Conservation (phyloP, 192 early-diverging fungal species). For the Anaeromyces robustus region DNA sequence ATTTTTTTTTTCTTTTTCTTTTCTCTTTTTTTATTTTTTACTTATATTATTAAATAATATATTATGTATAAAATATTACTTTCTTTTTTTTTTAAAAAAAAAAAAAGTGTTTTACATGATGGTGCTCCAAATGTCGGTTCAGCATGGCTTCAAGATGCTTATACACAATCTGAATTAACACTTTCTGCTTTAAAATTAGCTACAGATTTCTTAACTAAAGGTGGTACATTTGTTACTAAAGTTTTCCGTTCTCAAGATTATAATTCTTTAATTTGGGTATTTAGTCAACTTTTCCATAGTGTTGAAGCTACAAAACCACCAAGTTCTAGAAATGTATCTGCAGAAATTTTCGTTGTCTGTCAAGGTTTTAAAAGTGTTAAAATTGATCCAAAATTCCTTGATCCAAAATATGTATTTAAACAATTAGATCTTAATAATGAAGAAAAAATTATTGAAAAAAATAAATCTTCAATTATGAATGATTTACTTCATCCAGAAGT, state of each 20-base stretch:
- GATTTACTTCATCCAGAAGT: constrained; percentile 83
- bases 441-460: constrained; percentile 24
- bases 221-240: constrained; percentile 94
- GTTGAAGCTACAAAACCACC: constrained; percentile 98
- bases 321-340: constrained; percentile 93
- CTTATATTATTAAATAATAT: not conserved
- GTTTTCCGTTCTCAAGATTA: constrained; percentile 98
- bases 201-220: constrained; percentile 75
- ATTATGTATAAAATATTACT: not conserved
- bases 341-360: constrained; percentile 99
- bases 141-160: constrained; percentile 94
- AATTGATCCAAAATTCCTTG: constrained; percentile 85
- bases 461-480: constrained; percentile 26
- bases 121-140: constrained; percentile 97
- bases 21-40: not conserved
- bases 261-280: constrained; percentile 96
- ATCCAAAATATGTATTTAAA: constrained; percentile 86
- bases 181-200: constrained; percentile 86
- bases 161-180: constrained; percentile 83
- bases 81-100: not conserved
- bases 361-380: constrained; percentile 75
- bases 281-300: constrained; percentile 87
- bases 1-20: too few relatives aligned
- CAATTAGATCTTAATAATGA: constrained; percentile 52
- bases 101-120: constrained; percentile 74